Conservation (phyloP, 805 yeast genomes). For the Yarrowia osloensis region DNA sequence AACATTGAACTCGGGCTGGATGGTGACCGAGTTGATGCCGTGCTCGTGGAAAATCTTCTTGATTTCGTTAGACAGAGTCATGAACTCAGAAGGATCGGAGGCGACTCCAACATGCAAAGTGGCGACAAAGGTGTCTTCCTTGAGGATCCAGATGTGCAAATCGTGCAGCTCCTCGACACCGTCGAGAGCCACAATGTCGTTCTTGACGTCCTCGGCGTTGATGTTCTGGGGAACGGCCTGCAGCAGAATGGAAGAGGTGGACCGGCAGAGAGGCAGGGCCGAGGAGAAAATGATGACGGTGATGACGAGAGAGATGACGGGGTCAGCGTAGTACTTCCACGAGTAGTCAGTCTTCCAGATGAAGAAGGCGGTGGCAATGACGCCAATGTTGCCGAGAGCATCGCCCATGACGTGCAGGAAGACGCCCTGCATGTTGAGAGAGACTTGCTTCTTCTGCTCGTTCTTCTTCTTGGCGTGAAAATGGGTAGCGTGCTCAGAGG, state of each 20-base stretch:
- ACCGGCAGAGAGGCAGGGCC: slow-evolving; percentile 85
- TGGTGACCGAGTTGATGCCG: slow-evolving; percentile 91
- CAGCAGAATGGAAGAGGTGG: slow-evolving; percentile 80
- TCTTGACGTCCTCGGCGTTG: slow-evolving; percentile 70
- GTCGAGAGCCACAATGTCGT: slow-evolving; percentile 64
- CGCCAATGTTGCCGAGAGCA: slow-evolving; percentile 94
- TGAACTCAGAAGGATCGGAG: slow-evolving; percentile 63
- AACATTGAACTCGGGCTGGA: slow-evolving; percentile 82
- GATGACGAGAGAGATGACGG: slow-evolving; percentile 78
- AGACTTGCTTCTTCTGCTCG: slow-evolving; percentile 46
- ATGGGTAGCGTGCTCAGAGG: slow-evolving; percentile 39
- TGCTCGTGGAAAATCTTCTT: slow-evolving; percentile 76
- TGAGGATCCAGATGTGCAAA: slow-evolving; percentile 94
- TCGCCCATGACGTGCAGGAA: slow-evolving; percentile 94
- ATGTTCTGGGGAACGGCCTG: slow-evolving; percentile 92
- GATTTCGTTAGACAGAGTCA: slow-evolving; percentile 70
- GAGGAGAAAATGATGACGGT: slow-evolving; percentile 87
- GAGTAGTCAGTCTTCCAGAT: slow-evolving; percentile 91
- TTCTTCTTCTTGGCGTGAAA: slow-evolving; percentile 39
- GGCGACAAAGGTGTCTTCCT: slow-evolving; percentile 83
- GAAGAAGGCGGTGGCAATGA: slow-evolving; percentile 81
- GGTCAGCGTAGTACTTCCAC: slow-evolving; percentile 88
- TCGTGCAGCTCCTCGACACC: slow-evolving; percentile 89
- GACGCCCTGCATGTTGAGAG: slow-evolving; percentile 97
- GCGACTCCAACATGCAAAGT: slow-evolving; percentile 82